Conservation (phyloP, 176 grass and related monocot genomes). For the Miscanthus lutarioriparius region DNA sequence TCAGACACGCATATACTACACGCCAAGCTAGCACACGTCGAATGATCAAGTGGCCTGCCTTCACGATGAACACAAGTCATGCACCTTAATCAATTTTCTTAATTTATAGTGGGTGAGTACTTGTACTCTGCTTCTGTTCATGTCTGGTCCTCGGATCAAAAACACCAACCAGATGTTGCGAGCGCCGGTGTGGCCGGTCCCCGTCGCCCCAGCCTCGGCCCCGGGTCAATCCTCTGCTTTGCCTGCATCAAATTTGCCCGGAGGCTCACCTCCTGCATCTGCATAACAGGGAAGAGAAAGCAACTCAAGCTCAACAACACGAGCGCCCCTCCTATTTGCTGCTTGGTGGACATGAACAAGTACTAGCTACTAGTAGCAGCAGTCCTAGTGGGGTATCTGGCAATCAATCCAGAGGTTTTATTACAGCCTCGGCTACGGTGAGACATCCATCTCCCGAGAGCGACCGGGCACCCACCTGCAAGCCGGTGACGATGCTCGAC, state of each 20-base stretch:
- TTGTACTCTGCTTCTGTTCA: background rate
- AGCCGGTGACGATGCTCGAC: slow-evolving; percentile 41
- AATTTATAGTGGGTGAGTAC: slow-evolving; percentile 25
- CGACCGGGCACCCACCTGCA: slow-evolving; percentile 56
- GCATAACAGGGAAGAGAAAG: background rate
- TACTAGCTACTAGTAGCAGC: background rate
- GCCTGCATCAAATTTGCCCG: slow-evolving; percentile 71
- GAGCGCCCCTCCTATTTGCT: too few species aligned
- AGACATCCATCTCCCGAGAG: background rate
- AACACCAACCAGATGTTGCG: slow-evolving; percentile 38
- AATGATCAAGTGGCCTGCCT: background rate
- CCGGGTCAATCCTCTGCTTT: slow-evolving; percentile 32
- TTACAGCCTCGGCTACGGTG: slow-evolving; percentile 4
- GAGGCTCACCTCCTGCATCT: slow-evolving; percentile 82
- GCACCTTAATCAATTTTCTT: slow-evolving; percentile 12
- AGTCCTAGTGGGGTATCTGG: background rate
- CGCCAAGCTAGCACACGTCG: background rate
- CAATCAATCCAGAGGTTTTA: slow-evolving; percentile 18
- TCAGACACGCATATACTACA: background rate
- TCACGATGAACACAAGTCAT: slow-evolving; percentile 5
- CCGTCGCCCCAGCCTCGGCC: background rate
- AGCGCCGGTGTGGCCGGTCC: background rate
- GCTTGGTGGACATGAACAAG: background rate
- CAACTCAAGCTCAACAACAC: background rate
- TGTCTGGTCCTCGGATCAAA: slow-evolving; percentile 19